A percentile compares a stretch with the other conserved stretches of the same genome.
These are phyloP conservation scores for Malassezia brasiliensis DNA, from an alignment of 1,284 basidiomycete species.

Conservation along the genomic window DNA sequence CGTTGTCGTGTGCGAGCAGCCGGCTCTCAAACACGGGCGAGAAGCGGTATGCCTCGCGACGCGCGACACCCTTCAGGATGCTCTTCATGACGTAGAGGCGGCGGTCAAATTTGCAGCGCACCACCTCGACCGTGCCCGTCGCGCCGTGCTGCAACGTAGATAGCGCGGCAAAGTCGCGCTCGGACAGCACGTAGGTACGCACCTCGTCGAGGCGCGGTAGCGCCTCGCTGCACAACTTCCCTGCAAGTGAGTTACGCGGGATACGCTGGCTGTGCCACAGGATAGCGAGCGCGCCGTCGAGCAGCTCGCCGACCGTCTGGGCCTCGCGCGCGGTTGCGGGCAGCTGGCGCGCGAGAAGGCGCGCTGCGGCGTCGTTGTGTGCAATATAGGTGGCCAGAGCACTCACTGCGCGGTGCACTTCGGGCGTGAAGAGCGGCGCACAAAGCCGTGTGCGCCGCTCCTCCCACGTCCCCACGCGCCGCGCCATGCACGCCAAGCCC, in stretches of 20 bases:
- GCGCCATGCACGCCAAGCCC: background rate
- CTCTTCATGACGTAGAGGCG: slow-evolving; percentile 44
- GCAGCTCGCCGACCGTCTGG: slow-evolving; percentile 5
- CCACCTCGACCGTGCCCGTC: slow-evolving; percentile 37
- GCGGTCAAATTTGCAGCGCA: slow-evolving; percentile 38
- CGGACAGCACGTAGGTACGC: background rate
- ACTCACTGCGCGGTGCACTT: slow-evolving; percentile 1
- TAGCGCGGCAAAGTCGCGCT: slow-evolving; percentile 33
- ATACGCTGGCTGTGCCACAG: slow-evolving; percentile 26
- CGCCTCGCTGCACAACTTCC: background rate
- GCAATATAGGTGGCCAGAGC: slow-evolving; percentile 1
- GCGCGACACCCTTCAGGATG: slow-evolving; percentile 38
- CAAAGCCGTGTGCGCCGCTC: slow-evolving; percentile 11
- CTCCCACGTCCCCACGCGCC: slow-evolving; percentile 1
- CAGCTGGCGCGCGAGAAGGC: slow-evolving; percentile 5
- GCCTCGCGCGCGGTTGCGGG: background rate
- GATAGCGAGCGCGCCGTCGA: slow-evolving; percentile 28
- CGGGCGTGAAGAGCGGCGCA: slow-evolving; percentile 4
- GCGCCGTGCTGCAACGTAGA: slow-evolving; percentile 35
- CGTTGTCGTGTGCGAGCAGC: slow-evolving; percentile 21
- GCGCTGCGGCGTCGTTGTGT: background rate
- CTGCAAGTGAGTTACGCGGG: slow-evolving; percentile 1
- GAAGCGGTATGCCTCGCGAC: slow-evolving; percentile 31
- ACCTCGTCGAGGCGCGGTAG: background rate
- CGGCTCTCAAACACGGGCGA: slow-evolving; percentile 36